Evolutionary conservation across 1,139 yeast species (phyloP).

Genomic region (Candida albicans): DNA sequence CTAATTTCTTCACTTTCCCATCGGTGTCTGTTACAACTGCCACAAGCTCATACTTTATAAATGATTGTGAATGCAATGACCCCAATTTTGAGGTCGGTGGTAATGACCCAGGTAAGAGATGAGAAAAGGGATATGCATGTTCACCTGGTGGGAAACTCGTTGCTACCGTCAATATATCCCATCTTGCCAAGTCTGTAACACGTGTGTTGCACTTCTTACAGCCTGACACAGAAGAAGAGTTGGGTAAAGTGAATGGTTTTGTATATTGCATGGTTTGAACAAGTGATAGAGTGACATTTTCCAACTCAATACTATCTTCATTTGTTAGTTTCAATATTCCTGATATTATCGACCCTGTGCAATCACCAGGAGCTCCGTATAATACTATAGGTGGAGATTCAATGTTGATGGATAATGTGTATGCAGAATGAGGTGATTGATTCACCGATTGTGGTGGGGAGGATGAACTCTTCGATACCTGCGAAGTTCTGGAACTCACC

Average conservation of each 20-base stretch:
- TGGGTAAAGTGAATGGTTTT: conserved; percentile 61
- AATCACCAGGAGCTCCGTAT: conserved; percentile 75
- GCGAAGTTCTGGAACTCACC: conserved; percentile 2
- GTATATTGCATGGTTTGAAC: conserved; percentile 68
- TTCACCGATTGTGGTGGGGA: conserved; percentile 3
- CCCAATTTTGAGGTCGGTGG: conserved; percentile 78
- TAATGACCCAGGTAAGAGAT: conserved; percentile 82
- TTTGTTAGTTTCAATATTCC: conserved; percentile 53
- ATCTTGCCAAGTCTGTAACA: conserved; percentile 67
- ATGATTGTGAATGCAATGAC: conserved; percentile 49
- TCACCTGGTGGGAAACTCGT: conserved; percentile 60
- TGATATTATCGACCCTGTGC: conserved; percentile 82
- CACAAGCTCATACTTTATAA: conserved; percentile 69
- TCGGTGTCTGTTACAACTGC: conserved; percentile 49
- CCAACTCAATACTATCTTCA: conserved; percentile 37
- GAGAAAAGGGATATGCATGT: conserved; percentile 94
- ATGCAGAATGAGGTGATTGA: conserved; percentile 1
- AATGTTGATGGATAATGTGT: conserved; percentile 53
- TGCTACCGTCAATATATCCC: conserved; percentile 75
- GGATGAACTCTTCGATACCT: conserved; percentile 2
- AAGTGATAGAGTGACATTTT: conserved; percentile 61
- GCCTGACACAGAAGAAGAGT: conserved; percentile 43
- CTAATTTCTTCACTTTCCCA: conserved; percentile 36
- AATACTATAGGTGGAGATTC: conserved; percentile 91
- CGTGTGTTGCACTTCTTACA: conserved; percentile 60